Evolutionary conservation across 2,329 filamentous ascomycete genomes (phyloP), one percentile per base, ranked within the genome.

Genomic region (Westerdykella aurantiaca): DNA sequence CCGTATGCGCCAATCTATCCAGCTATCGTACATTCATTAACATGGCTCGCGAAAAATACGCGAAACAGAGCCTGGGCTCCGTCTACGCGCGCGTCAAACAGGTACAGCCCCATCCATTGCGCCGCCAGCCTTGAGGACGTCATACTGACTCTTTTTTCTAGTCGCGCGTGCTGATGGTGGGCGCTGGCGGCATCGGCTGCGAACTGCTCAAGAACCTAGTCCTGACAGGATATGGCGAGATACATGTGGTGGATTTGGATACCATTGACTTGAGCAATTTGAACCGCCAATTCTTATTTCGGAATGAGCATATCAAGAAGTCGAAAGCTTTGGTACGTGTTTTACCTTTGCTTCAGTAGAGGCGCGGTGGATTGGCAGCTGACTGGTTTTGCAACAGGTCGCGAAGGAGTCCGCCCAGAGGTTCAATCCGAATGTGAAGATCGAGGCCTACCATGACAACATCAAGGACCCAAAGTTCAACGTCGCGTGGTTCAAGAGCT

Each of bases 191-290:
- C 50, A 98, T 98, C 63, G 93, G 93, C 57, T 98, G 93, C 72
- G 93, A 98, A 72, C 78, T 98, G 6, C 81, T 98, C 52, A 98
- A 98, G 76, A 95, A 97, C 68, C 82, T 98, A 45, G 88, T 91
- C 37, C 82, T 95, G 39, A 86, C 83, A 35, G 90, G 91, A 54
- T 98, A 95, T 57, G 88, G 88, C 53, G 86, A 95, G 70, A 83
- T 97, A 40, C 87, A 95, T 68, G 84, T 97, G 37, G 88, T 98
- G 55, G 93, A 98, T 68, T 85, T 98, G 47, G 93, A 98, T 68
- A 98, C 93, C 1, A 97, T 98, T 71, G 93, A 98, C 64, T 78
- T 98, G 17, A 95, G 89, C 71, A 98, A 98, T 64, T 78, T 98
- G 40, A 98, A 98, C 60, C 86, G 93, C 43, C 93, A 98, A 68